Percentiles rank a stretch among this genome's conserved stretches.
These are phyloP conservation scores for Platanthera guangdongensis DNA, from an alignment of 106 monocot species.

Conservation along the genomic window DNA sequence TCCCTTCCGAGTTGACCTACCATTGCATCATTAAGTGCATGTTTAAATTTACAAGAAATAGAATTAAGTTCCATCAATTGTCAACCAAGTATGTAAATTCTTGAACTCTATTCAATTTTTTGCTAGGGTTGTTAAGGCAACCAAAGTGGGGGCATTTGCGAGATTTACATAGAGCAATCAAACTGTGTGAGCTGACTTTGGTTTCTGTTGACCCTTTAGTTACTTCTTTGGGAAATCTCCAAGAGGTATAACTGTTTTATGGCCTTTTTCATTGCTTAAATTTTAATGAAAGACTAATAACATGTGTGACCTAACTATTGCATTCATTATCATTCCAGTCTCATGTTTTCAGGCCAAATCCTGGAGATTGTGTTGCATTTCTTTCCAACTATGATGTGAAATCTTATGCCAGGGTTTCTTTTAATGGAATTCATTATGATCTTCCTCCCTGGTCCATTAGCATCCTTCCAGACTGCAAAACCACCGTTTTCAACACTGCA, in stretches of 20 bases:
- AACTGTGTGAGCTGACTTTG: constrained; percentile 74
- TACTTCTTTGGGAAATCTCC: constrained; percentile 54
- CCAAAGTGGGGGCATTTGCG: constrained; percentile 98
- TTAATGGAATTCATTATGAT: constrained; percentile 76
- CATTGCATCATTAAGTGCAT: not conserved
- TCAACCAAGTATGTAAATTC: not conserved
- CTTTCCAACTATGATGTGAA: constrained; percentile 65
- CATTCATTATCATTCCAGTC: constrained; percentile 29
- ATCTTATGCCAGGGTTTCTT: constrained; percentile 52
- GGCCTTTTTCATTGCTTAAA: not conserved
- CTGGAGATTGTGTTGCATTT: constrained; percentile 79
- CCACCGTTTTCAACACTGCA: constrained; percentile 79
- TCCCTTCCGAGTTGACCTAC: not conserved
- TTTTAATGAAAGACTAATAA: not conserved
- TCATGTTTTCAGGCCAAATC: constrained; percentile 58
- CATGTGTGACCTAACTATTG: constrained; percentile 4
- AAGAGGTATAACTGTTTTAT: constrained; percentile 38
- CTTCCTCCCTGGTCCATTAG: constrained; percentile 98
- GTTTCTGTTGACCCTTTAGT: constrained; percentile 65
- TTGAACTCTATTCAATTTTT: not conserved
- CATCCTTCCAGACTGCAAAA: constrained; percentile 95
- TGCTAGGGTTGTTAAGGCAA: constrained; percentile 67
- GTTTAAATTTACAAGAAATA: not conserved
- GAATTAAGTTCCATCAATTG: not conserved
- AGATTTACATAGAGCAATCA: constrained; percentile 85